Conservation (phyloP, 345 rosid species). For the Pelargonium nanum region DNA sequence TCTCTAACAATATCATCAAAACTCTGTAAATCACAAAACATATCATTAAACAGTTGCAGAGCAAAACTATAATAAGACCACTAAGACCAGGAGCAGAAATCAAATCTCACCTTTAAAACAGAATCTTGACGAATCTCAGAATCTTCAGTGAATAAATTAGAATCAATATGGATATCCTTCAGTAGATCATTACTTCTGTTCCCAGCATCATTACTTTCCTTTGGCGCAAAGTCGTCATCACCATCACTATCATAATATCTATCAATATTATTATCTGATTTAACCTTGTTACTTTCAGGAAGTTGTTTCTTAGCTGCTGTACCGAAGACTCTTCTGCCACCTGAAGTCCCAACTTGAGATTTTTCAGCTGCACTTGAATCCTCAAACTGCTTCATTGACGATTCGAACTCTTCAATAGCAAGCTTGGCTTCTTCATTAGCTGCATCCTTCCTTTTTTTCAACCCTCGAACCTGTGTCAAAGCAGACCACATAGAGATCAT, state of each 20-base stretch:
- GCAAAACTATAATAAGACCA: not conserved
- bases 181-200: constrained; percentile 19
- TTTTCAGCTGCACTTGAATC: constrained; percentile 33
- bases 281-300: constrained; percentile 24
- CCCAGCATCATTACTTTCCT: constrained; percentile 25
- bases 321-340: constrained; percentile 86
- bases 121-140: constrained; percentile 26
- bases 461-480: constrained; percentile 56
- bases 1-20: constrained; percentile 33
- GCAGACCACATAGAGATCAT: constrained; percentile 6
- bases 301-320: constrained; percentile 35
- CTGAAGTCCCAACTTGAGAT: constrained; percentile 16
- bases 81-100: not conserved
- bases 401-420: constrained; percentile 68
- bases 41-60: not conserved
- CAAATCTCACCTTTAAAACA: constrained; percentile 30
- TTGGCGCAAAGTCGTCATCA: constrained; percentile 43
- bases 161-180: constrained; percentile 18
- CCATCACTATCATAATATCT: constrained; percentile 46
- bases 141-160: constrained; percentile 28
- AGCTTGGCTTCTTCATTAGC: constrained; percentile 67
- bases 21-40: constrained; percentile 29
- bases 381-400: constrained; percentile 35
- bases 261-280: constrained; percentile 24
- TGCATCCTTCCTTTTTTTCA: constrained; percentile 60